Conservation (phyloP, 23 red algal genomes). For the Cyanidioschyzon merolae region DNA sequence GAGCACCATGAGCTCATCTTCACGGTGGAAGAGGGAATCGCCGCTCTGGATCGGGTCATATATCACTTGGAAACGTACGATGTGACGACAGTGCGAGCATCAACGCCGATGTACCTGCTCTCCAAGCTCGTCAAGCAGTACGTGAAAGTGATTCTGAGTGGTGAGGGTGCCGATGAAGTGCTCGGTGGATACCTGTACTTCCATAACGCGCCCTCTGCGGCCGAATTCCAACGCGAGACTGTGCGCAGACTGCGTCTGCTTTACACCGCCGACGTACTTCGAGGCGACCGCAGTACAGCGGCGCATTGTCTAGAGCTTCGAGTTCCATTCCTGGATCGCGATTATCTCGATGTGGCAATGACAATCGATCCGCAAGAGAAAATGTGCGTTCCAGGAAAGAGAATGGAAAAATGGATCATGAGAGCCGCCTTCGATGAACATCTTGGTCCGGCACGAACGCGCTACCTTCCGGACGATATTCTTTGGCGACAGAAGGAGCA, state of each 20-base stretch:
- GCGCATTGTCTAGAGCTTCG: constrained; percentile 88
- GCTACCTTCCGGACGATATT: constrained; percentile 69
- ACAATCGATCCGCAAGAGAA: constrained; percentile 37
- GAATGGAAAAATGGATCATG: constrained; percentile 57
- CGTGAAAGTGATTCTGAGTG: constrained; percentile 91
- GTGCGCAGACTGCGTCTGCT: constrained; percentile 53
- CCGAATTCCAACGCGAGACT: constrained; percentile 69
- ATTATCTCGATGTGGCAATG: constrained; percentile 85
- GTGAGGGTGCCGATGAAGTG: constrained; percentile 94
- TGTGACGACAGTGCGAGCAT: constrained; percentile 76
- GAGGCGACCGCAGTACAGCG: constrained; percentile 78
- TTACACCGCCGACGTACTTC: constrained; percentile 83
- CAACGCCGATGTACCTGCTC: constrained; percentile 73
- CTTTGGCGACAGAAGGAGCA: constrained; percentile 89
- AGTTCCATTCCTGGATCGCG: constrained; percentile 93
- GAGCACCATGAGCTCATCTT: constrained; percentile 84
- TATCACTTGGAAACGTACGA: constrained; percentile 91
- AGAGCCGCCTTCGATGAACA: constrained; percentile 40
- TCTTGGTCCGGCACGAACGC: constrained; percentile 25
- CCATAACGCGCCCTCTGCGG: constrained; percentile 39
- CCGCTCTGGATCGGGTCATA: constrained; percentile 56
- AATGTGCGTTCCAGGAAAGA: constrained; percentile 20
- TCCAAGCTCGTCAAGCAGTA: constrained; percentile 49
- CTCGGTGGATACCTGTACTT: constrained; percentile 94
- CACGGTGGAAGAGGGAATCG: constrained; percentile 72